Base-by-base conservation (phyloP, 805 yeast species). In the Lipomyces sp. region DNA sequence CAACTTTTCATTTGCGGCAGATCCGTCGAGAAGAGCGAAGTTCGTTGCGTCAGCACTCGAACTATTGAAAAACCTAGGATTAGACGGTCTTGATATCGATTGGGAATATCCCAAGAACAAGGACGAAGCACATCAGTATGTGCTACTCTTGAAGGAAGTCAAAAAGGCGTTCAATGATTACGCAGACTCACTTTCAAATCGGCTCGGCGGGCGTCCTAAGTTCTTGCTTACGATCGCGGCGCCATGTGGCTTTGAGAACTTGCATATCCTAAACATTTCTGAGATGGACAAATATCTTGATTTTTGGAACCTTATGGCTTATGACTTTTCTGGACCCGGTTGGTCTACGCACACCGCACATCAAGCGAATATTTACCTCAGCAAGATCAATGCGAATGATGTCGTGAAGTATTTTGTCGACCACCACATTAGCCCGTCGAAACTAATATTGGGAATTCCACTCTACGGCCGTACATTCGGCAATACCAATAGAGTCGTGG, bases 41-140 rank as follows among this genome's bases (percentile, higher is more conserved):
- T 86, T 90, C 65, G 76, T 81, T 2, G 44, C 62, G 1, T 72
- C 83, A 0, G 70, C 81, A 0, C 70, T 78, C 0, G 65, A 67
- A 0, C 66, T 78, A 22, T 71, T 87, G 65, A 49, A 66, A 1
- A 67, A 73, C 39, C 29, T 49, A n/a, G 53, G 84, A 0, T 82
- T 93, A 62, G 97, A 93, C 65, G 98, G 98, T 0, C 70, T 91
- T 40, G 98, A 93, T 66, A 70, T 91, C 26, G 98, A 91, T 68
- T 91, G 96, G 96, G 98, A 91, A 67, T 91, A 82, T 62, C 96
- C 96, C 0, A 64, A 67, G 6, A 72, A 65, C 37, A 61, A 63
- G 2, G 62, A 64, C 0, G 82, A 85, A 53, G 79, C 80, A 1
- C 41, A 60, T 0, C 63, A 66, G 34, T 74, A 80, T 54, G 70